A percentile compares a stretch with the other conserved stretches of the same genome.
phyloP scores from a whole-genome alignment of 2,329 filamentous ascomycete species.

The Diaporthe vaccinii region DNA sequence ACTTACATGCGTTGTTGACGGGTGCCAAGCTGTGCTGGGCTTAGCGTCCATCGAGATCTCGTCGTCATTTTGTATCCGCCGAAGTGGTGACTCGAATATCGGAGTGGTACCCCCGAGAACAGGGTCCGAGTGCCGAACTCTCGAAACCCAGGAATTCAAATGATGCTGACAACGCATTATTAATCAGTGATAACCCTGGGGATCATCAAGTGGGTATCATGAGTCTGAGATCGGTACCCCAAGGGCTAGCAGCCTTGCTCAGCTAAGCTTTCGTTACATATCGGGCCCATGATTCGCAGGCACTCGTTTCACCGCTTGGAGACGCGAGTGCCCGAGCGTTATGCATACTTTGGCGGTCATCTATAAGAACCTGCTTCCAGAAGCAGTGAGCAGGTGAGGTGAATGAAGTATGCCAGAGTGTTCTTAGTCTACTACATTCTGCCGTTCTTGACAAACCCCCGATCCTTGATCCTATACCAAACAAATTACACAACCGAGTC shows the following conservation, averaged over 20 bases:
- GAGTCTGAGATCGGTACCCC: not conserved
- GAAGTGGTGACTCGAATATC: not conserved
- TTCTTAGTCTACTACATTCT: not conserved
- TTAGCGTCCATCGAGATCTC: not conserved
- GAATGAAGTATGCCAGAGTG: not conserved
- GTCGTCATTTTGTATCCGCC: not conserved
- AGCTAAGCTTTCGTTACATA: not conserved
- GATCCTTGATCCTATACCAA: not conserved
- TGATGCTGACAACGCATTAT: not conserved
- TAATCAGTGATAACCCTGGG: slow-evolving; percentile 2
- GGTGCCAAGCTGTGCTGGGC: not conserved
- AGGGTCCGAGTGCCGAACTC: slow-evolving; percentile 7
- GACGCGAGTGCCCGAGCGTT: not conserved
- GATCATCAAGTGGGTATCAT: not conserved
- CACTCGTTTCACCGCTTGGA: not conserved
- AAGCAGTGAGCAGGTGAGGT: not conserved
- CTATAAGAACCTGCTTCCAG: slow-evolving; percentile 11
- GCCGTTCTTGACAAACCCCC: not conserved
- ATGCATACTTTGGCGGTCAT: not conserved
- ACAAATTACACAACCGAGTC: not conserved
- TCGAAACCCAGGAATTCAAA: not conserved
- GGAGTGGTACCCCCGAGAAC: not conserved
- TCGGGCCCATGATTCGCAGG: not conserved
- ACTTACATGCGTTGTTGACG: not conserved
- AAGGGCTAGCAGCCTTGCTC: not conserved